A percentile compares a stretch with the other conserved stretches of the same genome.
Conservation (phyloP, 805 yeast genomes). For the Suhomyces sp. region DNA sequence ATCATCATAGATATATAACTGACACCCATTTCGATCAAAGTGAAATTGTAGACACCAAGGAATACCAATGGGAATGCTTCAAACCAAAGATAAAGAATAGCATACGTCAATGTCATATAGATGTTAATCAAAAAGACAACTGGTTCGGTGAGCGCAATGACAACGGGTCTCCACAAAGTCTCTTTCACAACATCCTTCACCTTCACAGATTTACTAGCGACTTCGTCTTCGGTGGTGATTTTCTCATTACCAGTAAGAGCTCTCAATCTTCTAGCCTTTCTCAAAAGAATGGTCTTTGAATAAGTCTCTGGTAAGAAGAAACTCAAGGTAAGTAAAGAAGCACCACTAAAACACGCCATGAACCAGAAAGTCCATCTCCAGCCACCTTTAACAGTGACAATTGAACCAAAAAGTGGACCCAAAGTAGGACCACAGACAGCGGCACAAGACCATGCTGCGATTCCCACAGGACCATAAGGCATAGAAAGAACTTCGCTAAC, state of each 20-base stretch:
- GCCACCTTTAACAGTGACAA: conserved; percentile 39
- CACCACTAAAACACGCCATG: conserved; percentile 40
- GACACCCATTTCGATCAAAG: conserved; percentile 45
- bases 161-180: conserved; percentile 48
- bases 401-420: conserved; percentile 58
- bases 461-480: conserved; percentile 43
- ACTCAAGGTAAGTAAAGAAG: conserved; percentile 30
- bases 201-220: conserved; percentile 23
- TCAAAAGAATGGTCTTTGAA: conserved; percentile 40
- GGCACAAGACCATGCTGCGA: conserved; percentile 53
- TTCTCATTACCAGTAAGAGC: conserved; percentile 47
- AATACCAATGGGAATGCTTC: conserved; percentile 63
- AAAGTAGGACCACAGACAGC: conserved; percentile 53
- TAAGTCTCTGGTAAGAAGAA: conserved; percentile 49
- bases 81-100: conserved; percentile 53
- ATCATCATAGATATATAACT: conserved; percentile 46
- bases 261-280: conserved; percentile 49
- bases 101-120: conserved; percentile 52
- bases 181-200: conserved; percentile 20
- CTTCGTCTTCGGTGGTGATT: conserved; percentile 40
- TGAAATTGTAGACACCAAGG: conserved; percentile 41
- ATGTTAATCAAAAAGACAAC: conserved; percentile 51
- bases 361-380: conserved; percentile 61
- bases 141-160: conserved; percentile 52
- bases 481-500: conserved; percentile 47